A percentile compares a stretch with the other conserved stretches of the same genome.
These are phyloP conservation scores for Hura crepitans DNA, from an alignment of 441 rosid genomes.

Conservation along the genomic window DNA sequence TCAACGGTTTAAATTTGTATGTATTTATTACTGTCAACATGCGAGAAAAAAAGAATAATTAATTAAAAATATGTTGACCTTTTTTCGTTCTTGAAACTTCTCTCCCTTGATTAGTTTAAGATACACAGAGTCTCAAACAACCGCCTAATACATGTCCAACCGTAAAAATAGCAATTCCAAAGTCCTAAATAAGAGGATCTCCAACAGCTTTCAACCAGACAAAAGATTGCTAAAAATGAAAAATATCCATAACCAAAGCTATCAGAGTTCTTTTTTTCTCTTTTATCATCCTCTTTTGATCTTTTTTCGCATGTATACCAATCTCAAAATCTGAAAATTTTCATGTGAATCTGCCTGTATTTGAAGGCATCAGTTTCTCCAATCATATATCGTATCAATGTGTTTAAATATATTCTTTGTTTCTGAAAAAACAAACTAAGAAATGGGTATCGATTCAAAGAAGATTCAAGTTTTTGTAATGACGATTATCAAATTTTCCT, in stretches of 20 bases:
- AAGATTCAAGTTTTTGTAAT: constrained; percentile 31
- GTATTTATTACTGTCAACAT: no score
- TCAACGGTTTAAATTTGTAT: no score
- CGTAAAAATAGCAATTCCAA: constrained; percentile 19
- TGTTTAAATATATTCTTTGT: constrained; percentile 5
- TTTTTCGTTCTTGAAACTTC: neutral
- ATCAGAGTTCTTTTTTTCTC: constrained; percentile 19
- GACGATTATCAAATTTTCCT: constrained; percentile 37
- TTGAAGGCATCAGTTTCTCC: constrained; percentile 6
- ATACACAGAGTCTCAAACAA: neutral
- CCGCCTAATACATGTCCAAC: constrained; percentile 18
- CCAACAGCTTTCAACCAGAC: constrained; percentile 33
- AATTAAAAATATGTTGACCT: no score
- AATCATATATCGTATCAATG: neutral
- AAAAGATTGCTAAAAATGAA: constrained; percentile 32
- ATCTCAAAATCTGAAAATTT: neutral
- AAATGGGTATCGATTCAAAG: constrained; percentile 53
- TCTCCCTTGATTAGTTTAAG: no score
- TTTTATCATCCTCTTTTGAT: constrained; percentile 5
- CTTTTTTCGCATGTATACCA: neutral
- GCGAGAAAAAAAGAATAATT: no score
- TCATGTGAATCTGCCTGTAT: neutral
- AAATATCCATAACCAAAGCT: constrained; percentile 16
- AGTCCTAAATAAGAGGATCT: constrained; percentile 63
- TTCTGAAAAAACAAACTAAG: constrained; percentile 5